phyloP scores from a whole-genome alignment of 768 basidiomycete species.

The Lactifluus rugatus region DNA sequence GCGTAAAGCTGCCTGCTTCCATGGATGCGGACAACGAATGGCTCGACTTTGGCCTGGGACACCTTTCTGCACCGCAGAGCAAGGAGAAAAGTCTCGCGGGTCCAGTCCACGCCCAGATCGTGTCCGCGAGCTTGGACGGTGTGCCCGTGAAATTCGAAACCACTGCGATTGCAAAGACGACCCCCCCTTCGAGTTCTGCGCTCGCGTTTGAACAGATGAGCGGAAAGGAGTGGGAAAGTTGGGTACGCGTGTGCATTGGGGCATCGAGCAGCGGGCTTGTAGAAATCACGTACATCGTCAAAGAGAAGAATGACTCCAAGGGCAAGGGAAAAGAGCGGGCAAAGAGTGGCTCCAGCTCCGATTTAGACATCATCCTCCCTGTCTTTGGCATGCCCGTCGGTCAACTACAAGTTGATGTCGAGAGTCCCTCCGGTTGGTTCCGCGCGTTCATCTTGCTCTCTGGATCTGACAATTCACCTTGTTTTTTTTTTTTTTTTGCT shows the following conservation, averaged over 20 bases:
- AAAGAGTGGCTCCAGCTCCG: slow-evolving; percentile 17
- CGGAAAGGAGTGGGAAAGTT: slow-evolving; percentile 51
- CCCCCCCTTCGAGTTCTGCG: slow-evolving; percentile 26
- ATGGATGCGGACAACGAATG: slow-evolving; percentile 53
- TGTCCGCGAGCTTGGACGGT: slow-evolving; percentile 54
- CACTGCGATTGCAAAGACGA: slow-evolving; percentile 32
- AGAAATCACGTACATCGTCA: slow-evolving; percentile 59
- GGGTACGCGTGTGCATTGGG: slow-evolving; percentile 54
- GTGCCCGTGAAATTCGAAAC: slow-evolving; percentile 54
- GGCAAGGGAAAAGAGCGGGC: slow-evolving; percentile 31
- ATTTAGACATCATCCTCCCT: slow-evolving; percentile 48
- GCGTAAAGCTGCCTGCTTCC: slow-evolving; percentile 46
- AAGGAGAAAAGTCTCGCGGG: slow-evolving; percentile 18
- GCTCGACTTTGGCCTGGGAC: slow-evolving; percentile 67
- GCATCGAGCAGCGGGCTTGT: slow-evolving; percentile 42
- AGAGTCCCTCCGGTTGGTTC: slow-evolving; percentile 41
- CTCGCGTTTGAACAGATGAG: slow-evolving; percentile 44
- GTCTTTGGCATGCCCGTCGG: slow-evolving; percentile 66
- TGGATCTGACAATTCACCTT: background rate
- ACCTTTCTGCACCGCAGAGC: slow-evolving; percentile 25
- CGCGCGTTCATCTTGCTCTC: background rate
- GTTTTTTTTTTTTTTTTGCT: background rate
- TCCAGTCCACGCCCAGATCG: slow-evolving; percentile 42
- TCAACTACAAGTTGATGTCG: slow-evolving; percentile 52
- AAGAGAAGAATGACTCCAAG: slow-evolving; percentile 19